phyloP scores from a whole-genome alignment of 225 moss, liverwort and hornwort species.

The Climacium dendroides region DNA sequence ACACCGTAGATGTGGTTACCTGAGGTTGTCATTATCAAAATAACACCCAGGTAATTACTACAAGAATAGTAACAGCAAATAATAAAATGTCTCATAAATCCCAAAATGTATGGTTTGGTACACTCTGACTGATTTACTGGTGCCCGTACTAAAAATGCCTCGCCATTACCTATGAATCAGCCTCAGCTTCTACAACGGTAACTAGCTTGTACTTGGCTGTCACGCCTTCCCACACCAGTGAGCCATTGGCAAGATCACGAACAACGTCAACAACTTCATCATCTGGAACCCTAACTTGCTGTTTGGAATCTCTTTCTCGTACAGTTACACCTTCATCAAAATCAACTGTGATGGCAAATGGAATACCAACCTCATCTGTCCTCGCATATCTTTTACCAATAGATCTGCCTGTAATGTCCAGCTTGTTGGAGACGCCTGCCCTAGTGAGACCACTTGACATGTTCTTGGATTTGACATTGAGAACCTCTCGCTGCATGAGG shows the following conservation, averaged over 20 bases:
- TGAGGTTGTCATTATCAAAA: not conserved
- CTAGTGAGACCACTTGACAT: slow-evolving; percentile 49
- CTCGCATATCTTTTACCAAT: slow-evolving; percentile 88
- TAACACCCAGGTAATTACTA: not conserved
- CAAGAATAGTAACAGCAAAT: not conserved
- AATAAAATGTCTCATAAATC: not conserved
- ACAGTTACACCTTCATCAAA: slow-evolving; percentile 60
- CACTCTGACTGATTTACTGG: not conserved
- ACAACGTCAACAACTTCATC: slow-evolving; percentile 48
- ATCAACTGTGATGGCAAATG: slow-evolving; percentile 77
- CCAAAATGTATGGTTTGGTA: not conserved
- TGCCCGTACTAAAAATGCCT: not conserved
- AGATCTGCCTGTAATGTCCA: slow-evolving; percentile 76
- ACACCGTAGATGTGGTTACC: not conserved
- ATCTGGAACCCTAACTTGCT: slow-evolving; percentile 67
- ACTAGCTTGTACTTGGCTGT: slow-evolving; percentile 34
- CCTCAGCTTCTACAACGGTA: slow-evolving; percentile 1
- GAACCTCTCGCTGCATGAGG: slow-evolving; percentile 53
- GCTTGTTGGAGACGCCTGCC: slow-evolving; percentile 69
- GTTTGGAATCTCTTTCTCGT: slow-evolving; percentile 80
- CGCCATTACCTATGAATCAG: not conserved
- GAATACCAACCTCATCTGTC: slow-evolving; percentile 89
- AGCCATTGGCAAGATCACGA: slow-evolving; percentile 56
- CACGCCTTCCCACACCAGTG: slow-evolving; percentile 40
- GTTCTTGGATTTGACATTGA: slow-evolving; percentile 37